Percentiles rank a stretch among this genome's conserved stretches.
Conservation (phyloP, 768 basidiomycete genomes). For the Amanita thiersii region DNA sequence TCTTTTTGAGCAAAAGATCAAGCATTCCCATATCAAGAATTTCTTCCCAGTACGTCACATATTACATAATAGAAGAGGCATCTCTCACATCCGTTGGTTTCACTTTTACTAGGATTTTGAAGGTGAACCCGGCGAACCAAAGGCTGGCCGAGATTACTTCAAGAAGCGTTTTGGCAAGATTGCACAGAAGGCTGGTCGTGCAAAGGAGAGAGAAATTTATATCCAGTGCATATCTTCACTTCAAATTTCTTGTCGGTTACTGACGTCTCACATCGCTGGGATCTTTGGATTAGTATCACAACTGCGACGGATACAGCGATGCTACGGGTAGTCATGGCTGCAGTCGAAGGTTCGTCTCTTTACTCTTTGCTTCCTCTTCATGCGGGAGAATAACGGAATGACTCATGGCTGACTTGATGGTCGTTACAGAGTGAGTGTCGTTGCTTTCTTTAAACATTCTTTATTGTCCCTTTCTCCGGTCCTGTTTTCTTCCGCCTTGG, state of each 20-base stretch:
- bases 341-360: constrained; percentile 73
- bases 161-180: constrained; percentile 75
- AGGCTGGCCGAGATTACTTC: constrained; percentile 85
- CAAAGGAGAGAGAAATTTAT: constrained; percentile 86
- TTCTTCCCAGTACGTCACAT: constrained; percentile 68
- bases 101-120: constrained; percentile 61
- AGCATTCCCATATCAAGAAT: constrained; percentile 74
- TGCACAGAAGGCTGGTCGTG: constrained; percentile 78
- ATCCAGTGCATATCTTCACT: constrained; percentile 64
- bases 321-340: constrained; percentile 89
- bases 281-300: constrained; percentile 43
- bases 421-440: constrained; percentile 61
- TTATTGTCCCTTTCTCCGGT: constrained; percentile 10
- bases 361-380: constrained; percentile 7
- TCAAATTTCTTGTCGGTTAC: background rate
- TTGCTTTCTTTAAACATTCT: constrained; percentile 18
- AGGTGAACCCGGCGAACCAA: constrained; percentile 64
- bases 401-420: constrained; percentile 7
- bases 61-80: background rate
- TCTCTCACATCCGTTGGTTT: constrained; percentile 3
- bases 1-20: constrained; percentile 80
- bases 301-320: constrained; percentile 88
- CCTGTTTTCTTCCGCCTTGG: constrained; percentile 11
- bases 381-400: background rate
- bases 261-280: constrained; percentile 5